Evolutionary conservation across 352 stramenopile genomes (phyloP), one percentile per base, ranked within the genome.

Genomic region (Globisporangium lucens): DNA sequence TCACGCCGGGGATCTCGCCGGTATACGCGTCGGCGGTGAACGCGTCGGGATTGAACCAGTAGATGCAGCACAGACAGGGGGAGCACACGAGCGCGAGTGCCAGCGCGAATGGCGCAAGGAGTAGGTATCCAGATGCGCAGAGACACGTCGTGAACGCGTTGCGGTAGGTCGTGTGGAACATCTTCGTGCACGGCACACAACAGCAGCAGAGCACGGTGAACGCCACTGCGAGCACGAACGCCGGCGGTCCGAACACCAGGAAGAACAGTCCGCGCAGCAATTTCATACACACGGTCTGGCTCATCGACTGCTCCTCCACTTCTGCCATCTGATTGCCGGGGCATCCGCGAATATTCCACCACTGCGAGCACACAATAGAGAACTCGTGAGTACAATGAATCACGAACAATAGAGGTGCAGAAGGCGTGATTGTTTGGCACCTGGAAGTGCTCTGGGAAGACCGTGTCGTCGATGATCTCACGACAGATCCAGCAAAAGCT

Each of bases 401-500:
- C 35, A 38, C 5, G 5, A 10, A 12, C 7, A 10, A 30, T 33
- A 27, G 7, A 30, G 1, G 15, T 43, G 20, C 49, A 51, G 7
- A 30, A 20, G 3, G 17, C n/a, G 4, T 33, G 17, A 0, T n/a
- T 9, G 38, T 46, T 46, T 15, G 9, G 43, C 72, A 88, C 79
- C 72, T 93, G 80, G 66, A 96, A 97, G 66, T 98, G 92, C 30
- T 88, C 77, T 0, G 91, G 90, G 51, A 97, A 97, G 20, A 91
- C 81, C 27, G 78, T 80, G 59, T 89, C 87, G 58, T 97, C 91
- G 46, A 98, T 87, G 38, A 93, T 62, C 62, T 80, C 69, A 24
- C 83, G 73, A 33, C 92, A 98, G 30, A 96, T 85, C 89, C 90
- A 98, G 72, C 92, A 97, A 70, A 97, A 98, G 65, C 86, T 85